Conservation (phyloP, 805 yeast genomes). For the Naumovozyma baii region DNA sequence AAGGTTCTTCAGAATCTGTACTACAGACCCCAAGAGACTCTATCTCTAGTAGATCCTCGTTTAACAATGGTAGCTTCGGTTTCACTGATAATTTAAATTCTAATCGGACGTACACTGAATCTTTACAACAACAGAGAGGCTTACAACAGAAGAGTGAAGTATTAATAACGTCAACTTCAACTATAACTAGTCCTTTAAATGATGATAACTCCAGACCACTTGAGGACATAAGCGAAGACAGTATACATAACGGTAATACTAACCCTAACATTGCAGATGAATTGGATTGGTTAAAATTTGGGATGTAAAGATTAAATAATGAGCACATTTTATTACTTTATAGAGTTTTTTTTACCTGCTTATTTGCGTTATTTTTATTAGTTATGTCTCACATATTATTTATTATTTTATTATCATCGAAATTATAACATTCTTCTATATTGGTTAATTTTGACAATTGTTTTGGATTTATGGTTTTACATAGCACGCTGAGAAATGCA, state of each 20-base stretch:
- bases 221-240: not conserved
- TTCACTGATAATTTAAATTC: not conserved
- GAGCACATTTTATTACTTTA: too few species aligned
- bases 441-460: too few species aligned
- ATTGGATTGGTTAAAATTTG: conserved; percentile 31
- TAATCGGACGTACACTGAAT: conserved; percentile 1
- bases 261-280: conserved; percentile 19
- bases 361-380: too few species aligned
- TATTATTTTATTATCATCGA: too few species aligned
- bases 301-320: conserved; percentile 13
- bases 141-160: not conserved
- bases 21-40: conserved; percentile 2
- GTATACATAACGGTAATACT: not conserved
- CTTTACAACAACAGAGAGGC: not conserved
- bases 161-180: not conserved
- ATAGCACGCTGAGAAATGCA: too few species aligned
- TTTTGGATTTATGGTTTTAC: too few species aligned
- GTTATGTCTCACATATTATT: too few species aligned
- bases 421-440: too few species aligned
- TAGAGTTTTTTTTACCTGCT: too few species aligned
- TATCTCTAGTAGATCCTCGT: conserved; percentile 7
- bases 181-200: not conserved
- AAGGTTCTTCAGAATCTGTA: not conserved
- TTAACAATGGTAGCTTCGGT: not conserved
- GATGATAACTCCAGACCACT: not conserved